A percentile compares a stretch with the other conserved stretches of the same genome.
These are phyloP conservation scores for Saccharomyces hybrid DNA, from an alignment of 1,139 yeast genomes.

Conservation along the genomic window DNA sequence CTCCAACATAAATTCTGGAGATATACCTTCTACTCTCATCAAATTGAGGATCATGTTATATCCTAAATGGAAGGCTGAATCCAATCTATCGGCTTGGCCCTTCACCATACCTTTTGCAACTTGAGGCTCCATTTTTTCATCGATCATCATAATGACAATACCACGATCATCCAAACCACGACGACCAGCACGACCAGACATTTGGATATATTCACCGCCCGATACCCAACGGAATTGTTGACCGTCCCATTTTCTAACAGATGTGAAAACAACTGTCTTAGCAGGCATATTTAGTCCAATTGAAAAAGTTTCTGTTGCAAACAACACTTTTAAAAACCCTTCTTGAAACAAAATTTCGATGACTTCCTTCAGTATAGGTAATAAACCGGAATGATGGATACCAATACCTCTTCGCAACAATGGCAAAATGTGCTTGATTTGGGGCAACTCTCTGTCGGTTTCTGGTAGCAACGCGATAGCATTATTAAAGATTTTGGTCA, in stretches of 20 bases:
- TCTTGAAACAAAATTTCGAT: slow-evolving; percentile 96
- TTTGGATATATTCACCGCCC: slow-evolving; percentile 98
- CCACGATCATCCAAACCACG: slow-evolving; percentile 99
- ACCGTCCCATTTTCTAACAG: slow-evolving; percentile 98
- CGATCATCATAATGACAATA: slow-evolving; percentile 98
- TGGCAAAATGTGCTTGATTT: slow-evolving; percentile 84
- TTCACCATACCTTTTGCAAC: slow-evolving; percentile 99
- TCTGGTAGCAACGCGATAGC: slow-evolving; percentile 86
- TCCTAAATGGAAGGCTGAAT: slow-evolving; percentile 93
- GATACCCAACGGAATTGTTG: slow-evolving; percentile 96
- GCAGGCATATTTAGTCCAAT: slow-evolving; percentile 99
- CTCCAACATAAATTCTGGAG: slow-evolving; percentile 96
- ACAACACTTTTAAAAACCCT: slow-evolving; percentile 85
- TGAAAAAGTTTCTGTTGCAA: slow-evolving; percentile 97
- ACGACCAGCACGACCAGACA: slow-evolving; percentile 99
- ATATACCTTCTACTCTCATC: slow-evolving; percentile 95
- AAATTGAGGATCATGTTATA: slow-evolving; percentile 95
- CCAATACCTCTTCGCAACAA: slow-evolving; percentile 91
- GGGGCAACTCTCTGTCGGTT: slow-evolving; percentile 86
- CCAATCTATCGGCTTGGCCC: slow-evolving; percentile 94
- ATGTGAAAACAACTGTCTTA: slow-evolving; percentile 94
- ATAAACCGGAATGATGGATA: slow-evolving; percentile 93
- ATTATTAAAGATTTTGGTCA: slow-evolving; percentile 79
- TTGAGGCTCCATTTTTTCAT: slow-evolving; percentile 98
- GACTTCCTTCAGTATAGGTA: slow-evolving; percentile 93